Base-by-base conservation (phyloP, 225 moss, liverwort and hornwort genomes). In the Bryoerythrophyllum caledonicum region DNA sequence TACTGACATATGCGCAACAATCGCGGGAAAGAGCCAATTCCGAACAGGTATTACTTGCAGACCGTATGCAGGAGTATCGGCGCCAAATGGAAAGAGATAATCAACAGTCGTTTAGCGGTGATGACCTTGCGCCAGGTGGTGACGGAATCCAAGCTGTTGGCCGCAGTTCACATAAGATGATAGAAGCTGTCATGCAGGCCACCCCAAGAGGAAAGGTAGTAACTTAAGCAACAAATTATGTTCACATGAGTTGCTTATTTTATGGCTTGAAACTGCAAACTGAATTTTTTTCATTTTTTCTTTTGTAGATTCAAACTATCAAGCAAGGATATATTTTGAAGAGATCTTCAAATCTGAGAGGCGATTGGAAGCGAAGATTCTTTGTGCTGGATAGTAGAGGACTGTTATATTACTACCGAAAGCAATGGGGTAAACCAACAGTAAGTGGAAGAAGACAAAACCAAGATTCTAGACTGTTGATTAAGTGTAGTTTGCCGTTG, bases 401-500 rank as follows among this genome's bases (percentile, higher is more conserved):
- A 41, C 91, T 89, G 80, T 63, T 93, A 49, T 93, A 93, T 67
- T 93, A 93, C 40, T 93, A 93, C 62, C 82, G 93, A 65, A 93
- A 93, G 56, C 93, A 93, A 71, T 93, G 93, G 93, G 93, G 93
- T 23, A 93, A 93, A 77, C 91, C 93, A 32, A 91, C 93, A 61
- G 85, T 85, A 78, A 75, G 85, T 81, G 61, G 44, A 61, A 14
- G 17, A 44, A 38, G 34, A n/a, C 13, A 28, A 41, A 52, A 34
- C 23, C 49, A 11, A 59, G 19, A 63, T 58, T 59, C 4, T 63
- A 3, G 23, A 70, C 8, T 84, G 51, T 72, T 23, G 8, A 71
- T 38, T 35, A 35, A 40, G 20, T 60, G 49, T 51, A 51, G 55
- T 60, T 14, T 6, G 8, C 35, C 14, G 43, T 60, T 49, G 16